phyloP scores from a whole-genome alignment of 2,329 filamentous ascomycete genomes.

The Pseudocercospora fijiensis region DNA sequence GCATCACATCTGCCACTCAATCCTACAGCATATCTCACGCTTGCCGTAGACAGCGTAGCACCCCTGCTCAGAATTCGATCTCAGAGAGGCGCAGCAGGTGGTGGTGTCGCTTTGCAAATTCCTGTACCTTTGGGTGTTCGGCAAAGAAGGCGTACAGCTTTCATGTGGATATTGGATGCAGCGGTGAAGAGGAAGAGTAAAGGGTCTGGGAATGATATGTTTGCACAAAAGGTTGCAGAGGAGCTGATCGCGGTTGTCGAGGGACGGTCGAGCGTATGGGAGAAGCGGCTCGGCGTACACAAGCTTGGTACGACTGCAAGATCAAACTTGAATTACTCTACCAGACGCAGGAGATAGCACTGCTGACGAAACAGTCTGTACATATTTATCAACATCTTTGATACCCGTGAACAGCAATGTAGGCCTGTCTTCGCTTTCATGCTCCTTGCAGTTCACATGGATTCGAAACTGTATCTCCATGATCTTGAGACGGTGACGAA shows the following conservation, averaged over 20 bases:
- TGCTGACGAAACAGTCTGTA: neutral
- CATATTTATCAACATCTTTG: constrained; percentile 1
- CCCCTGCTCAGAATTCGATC: constrained; percentile 78
- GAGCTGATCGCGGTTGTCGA: constrained; percentile 87
- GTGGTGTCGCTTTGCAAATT: constrained; percentile 79
- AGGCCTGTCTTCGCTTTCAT: neutral
- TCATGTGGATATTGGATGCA: constrained; percentile 86
- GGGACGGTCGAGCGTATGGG: constrained; percentile 81
- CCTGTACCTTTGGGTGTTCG: constrained; percentile 73
- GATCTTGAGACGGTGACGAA: too few relatives aligned
- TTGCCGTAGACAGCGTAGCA: constrained; percentile 89
- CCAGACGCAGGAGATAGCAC: neutral
- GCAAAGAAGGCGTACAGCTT: constrained; percentile 74
- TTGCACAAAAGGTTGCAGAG: constrained; percentile 76
- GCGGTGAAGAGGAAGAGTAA: constrained; percentile 73
- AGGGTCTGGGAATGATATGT: constrained; percentile 68
- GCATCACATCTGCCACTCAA: constrained; percentile 79
- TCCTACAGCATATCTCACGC: constrained; percentile 82
- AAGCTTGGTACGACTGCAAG: constrained; percentile 76
- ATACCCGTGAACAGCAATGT: neutral
- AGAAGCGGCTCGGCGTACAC: constrained; percentile 73
- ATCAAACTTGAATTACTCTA: constrained; percentile 60
- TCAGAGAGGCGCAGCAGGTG: constrained; percentile 76
- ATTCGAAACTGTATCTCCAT: too few relatives aligned
- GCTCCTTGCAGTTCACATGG: neutral